phyloP scores from a whole-genome alignment of 441 rosid genomes.

The Erodium chrysanthum region DNA sequence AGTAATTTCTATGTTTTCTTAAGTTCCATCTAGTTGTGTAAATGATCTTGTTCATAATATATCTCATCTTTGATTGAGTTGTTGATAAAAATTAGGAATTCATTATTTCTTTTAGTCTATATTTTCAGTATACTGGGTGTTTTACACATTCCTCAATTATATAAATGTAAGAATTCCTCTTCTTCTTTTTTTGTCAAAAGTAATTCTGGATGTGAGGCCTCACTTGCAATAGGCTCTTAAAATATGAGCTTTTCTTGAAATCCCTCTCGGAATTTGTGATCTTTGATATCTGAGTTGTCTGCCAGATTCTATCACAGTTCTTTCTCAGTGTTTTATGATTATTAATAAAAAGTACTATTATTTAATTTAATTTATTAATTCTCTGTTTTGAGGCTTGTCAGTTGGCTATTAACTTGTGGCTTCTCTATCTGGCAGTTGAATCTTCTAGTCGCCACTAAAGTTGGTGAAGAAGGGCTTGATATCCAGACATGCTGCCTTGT shows the following conservation, averaged over 20 bases:
- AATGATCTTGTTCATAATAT: too few species aligned
- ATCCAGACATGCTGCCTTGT: conserved; percentile 98
- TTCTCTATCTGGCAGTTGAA: conserved; percentile 59
- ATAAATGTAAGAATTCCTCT: neutral
- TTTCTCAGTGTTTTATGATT: conserved; percentile 1
- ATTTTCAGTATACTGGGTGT: too few species aligned
- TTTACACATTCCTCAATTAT: neutral
- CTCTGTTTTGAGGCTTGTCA: neutral
- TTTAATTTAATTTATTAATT: neutral
- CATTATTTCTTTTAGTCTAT: too few species aligned
- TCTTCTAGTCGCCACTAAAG: conserved; percentile 90
- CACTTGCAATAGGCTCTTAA: neutral
- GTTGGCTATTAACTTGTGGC: neutral
- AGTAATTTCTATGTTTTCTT: neutral
- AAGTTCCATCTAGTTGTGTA: neutral
- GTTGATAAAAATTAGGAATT: too few species aligned
- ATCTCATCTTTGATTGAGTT: too few species aligned
- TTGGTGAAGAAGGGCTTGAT: conserved; percentile 98
- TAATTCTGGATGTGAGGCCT: neutral
- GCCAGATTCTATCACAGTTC: neutral
- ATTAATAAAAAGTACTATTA: neutral
- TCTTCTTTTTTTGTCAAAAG: neutral
- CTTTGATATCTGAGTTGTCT: neutral
- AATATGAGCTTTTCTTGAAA: neutral
- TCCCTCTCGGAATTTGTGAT: neutral